phyloP scores from a whole-genome alignment of 2,329 filamentous ascomycete genomes.

The Claviceps citrina region DNA sequence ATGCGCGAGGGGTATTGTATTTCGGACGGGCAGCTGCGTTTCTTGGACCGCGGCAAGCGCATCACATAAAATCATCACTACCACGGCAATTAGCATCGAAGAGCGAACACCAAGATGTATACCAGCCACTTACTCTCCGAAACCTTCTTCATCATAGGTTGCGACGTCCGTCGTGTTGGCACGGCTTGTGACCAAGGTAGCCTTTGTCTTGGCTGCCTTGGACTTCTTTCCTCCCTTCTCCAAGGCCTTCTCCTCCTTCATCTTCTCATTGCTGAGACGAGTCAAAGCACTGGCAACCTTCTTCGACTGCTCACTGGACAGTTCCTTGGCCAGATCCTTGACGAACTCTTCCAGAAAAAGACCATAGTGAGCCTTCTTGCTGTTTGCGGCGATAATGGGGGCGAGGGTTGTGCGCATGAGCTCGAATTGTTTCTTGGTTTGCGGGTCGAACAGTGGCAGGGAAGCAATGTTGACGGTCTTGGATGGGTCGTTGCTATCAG shows the following conservation, averaged over 20 bases:
- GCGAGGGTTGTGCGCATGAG: constrained; percentile 62
- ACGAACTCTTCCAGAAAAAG: constrained; percentile 83
- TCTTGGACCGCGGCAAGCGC: neutral
- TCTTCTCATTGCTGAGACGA: constrained; percentile 89
- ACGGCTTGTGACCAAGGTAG: constrained; percentile 54
- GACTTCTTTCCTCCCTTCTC: constrained; percentile 94
- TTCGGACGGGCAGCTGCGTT: constrained; percentile 1
- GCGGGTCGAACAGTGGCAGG: constrained; percentile 76
- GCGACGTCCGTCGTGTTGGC: constrained; percentile 52
- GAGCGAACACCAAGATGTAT: no score
- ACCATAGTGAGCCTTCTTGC: constrained; percentile 79
- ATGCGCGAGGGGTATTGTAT: neutral
- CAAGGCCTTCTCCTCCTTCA: constrained; percentile 92
- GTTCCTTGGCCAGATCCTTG: constrained; percentile 73
- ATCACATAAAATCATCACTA: constrained; percentile 63
- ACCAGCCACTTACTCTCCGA: constrained; percentile 62
- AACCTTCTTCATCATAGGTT: constrained; percentile 62
- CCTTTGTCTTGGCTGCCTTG: constrained; percentile 94
- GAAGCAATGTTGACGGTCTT: constrained; percentile 67
- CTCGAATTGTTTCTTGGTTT: constrained; percentile 74
- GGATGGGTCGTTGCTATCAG: constrained; percentile 57
- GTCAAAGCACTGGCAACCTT: constrained; percentile 80
- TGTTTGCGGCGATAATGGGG: constrained; percentile 58
- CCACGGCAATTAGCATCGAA: neutral
- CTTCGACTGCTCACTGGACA: constrained; percentile 90